Evolutionary conservation across 2,329 filamentous ascomycete species (phyloP).

Genomic region (Botrytis hyacinthi): DNA sequence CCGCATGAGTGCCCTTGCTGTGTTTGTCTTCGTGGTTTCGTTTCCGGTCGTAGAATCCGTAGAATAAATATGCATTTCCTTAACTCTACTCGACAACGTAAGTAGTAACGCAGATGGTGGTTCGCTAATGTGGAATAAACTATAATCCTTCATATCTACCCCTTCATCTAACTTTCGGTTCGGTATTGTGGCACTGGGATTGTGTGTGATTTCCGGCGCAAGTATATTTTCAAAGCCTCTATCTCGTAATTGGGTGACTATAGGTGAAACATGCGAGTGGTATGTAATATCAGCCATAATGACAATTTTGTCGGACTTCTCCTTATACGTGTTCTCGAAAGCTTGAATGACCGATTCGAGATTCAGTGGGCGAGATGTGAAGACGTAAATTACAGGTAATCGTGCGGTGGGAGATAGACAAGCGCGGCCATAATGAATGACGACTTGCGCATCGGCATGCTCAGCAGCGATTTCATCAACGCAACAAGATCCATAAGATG

Average conservation of each 20-base stretch:
- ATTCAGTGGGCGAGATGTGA: slow-evolving; percentile 71
- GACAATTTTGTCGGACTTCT: slow-evolving; percentile 60
- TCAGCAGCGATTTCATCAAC: slow-evolving; percentile 96
- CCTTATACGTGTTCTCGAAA: slow-evolving; percentile 67
- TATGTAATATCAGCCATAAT: slow-evolving; percentile 91
- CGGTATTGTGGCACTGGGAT: slow-evolving; percentile 77
- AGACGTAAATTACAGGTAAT: slow-evolving; percentile 86
- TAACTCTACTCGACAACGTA: slow-evolving; percentile 79
- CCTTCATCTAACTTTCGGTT: slow-evolving; percentile 62
- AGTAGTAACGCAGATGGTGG: slow-evolving; percentile 82
- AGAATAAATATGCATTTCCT: slow-evolving; percentile 74
- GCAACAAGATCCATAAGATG: slow-evolving; percentile 94
- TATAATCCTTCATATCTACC: slow-evolving; percentile 48
- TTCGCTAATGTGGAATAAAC: slow-evolving; percentile 79
- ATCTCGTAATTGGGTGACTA: slow-evolving; percentile 55
- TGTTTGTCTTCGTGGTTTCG: slow-evolving; percentile 41
- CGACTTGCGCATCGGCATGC: slow-evolving; percentile 84
- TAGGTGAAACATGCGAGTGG: slow-evolving; percentile 64
- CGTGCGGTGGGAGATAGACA: slow-evolving; percentile 88
- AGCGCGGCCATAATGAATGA: slow-evolving; percentile 90
- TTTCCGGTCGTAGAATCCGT: slow-evolving; percentile 43
- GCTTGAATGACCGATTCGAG: slow-evolving; percentile 52
- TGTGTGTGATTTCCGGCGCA: slow-evolving; percentile 69
- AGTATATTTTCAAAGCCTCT: slow-evolving; percentile 70
- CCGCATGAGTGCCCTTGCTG: slow-evolving; percentile 64